Evolutionary conservation across 2,329 filamentous ascomycete species (phyloP), one percentile per base, ranked within the genome.

Genomic region (Myriosclerotinia duriaeana): DNA sequence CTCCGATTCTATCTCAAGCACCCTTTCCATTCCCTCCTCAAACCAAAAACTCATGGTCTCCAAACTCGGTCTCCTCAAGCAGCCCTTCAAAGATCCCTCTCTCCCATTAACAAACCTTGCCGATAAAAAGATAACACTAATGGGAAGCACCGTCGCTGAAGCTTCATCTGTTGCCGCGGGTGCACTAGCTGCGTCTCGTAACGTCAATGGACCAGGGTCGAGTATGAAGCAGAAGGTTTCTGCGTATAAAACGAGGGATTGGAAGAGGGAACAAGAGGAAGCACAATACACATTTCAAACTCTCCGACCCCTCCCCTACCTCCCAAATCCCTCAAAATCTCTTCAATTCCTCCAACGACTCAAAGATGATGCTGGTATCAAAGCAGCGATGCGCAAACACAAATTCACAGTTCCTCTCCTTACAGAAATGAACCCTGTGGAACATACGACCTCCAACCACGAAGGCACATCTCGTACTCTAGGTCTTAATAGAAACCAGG

Each of bases 351-450:
- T 99, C 2, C 82, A 90, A 76, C 86, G 90, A 0, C 83, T 99
- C 4, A 87, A 87, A 70, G 85, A 89, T 68, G 95, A 99, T 77
- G 88, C 91, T 0, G 95, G 95, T 9, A 94, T 99, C 78, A 88
- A 88, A 70, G 82, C 89, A 0, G 85, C 87, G 0, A 99, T 99
- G 95, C 82, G 85, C 20, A 88, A 88, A 73, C 93, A 97, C 80
- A 85, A 88, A 70, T 97, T 96, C 80, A 86, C 84, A 26, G 95
- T 99, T 0, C 89, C 89, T 0, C 78, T 98, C 3, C 82, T 99
- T 36, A 97, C 93, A 0, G 95, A 99, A 79, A 98, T 99, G 94
- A 91, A 99, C 73, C 95, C 95, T 0, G 83, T 89, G 0, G 84
- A 89, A 71, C 87, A 97, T 78, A 97, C 93, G 0, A 77, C 84